Evolutionary conservation across 495 filamentous ascomycete genomes (phyloP), one percentile per base, ranked within the genome.

Genomic region (Massariosphaeria phaeospora): DNA sequence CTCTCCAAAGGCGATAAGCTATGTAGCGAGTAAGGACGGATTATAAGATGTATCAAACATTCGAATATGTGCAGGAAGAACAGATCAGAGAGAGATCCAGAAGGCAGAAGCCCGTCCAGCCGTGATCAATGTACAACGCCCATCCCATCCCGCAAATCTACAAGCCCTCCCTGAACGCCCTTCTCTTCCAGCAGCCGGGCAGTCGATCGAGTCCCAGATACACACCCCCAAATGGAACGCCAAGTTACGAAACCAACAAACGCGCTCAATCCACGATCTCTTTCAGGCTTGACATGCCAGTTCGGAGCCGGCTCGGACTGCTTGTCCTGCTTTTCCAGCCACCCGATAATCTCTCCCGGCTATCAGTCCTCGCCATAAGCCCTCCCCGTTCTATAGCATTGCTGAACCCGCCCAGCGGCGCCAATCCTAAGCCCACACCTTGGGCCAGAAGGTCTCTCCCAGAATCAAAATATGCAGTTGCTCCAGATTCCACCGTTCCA

Each of bases 301-400:
- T 52, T 39, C 48, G 52, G 34, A 57, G 31, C 31, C 84, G 72
- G 23, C 75, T 79, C 20, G 85, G 85, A 66, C 82, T 86, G 0
- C 75, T 79, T 23, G 81, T 70, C 42, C 85, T 72, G 68, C 81
- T 84, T 58, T 75, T 69, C 10, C 77, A 76, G 3, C 75, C 73
- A 6, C 72, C 72, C 7, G 57, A 62, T 46, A 85, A 67, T 55
- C 87, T 78, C 65, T 95, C 91, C 45, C 86, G 75, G 65, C 88
- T 93, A 65, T 93, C 90, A 1, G 85, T 88, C 58, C 89, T 73
- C 2, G 86, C 79, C 27, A 86, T 85, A 54, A 94, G 67, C 27
- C 89, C 88, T 36, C 78, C 82, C 45, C 87, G 75, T 55, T 88
- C 84, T 61, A 91, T 82, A 0, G 80, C 75, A 59, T 76, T 80